Evolutionary conservation across 345 rosid species (phyloP).

Genomic region (Citrus sp.): DNA sequence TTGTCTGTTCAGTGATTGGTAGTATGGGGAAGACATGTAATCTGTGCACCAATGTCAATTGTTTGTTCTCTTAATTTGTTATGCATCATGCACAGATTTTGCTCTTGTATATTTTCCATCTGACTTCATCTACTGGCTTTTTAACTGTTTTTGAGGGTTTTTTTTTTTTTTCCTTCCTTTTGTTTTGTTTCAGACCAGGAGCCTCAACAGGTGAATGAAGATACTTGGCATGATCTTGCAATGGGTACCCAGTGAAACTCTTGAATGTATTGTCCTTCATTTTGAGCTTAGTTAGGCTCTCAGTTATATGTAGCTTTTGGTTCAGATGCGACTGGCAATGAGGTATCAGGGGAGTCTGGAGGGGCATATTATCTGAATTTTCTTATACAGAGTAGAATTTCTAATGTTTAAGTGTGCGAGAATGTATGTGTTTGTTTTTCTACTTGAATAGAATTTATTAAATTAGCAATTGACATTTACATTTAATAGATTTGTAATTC

Average conservation of each 20-base stretch:
- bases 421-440: neutral
- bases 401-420: neutral
- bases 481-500: no score
- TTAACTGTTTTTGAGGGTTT: neutral
- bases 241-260: slow-evolving; percentile 47
- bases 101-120: neutral
- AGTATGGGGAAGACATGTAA: neutral
- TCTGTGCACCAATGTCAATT: neutral
- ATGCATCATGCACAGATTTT: neutral
- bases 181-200: slow-evolving; percentile 56
- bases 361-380: neutral
- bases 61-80: neutral
- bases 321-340: neutral
- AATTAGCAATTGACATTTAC: no score
- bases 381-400: neutral
- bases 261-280: neutral
- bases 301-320: neutral
- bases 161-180: neutral
- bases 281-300: neutral
- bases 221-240: slow-evolving; percentile 87
- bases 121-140: neutral
- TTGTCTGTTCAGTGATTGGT: neutral
- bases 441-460: no score
- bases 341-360: neutral
- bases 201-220: slow-evolving; percentile 56